Conservation (phyloP, 768 basidiomycete genomes). For the Lactifluus hygrophoroides region DNA sequence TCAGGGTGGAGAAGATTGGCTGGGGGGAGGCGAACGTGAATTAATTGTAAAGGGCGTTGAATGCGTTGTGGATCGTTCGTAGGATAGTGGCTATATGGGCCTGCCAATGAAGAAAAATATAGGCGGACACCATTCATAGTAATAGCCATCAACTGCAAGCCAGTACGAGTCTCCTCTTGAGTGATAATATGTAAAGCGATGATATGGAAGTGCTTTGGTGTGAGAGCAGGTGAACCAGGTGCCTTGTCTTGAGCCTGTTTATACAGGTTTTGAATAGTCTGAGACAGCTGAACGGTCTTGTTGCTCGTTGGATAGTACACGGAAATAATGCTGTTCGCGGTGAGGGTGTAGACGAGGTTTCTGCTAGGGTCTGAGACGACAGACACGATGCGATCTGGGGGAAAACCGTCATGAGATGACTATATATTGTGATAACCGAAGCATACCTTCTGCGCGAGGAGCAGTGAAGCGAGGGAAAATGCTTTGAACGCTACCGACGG, state of each 20-base stretch:
- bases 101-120: constrained; percentile 60
- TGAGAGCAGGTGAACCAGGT: constrained; percentile 65
- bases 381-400: constrained; percentile 59
- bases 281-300: constrained; percentile 61
- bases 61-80: constrained; percentile 26
- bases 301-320: constrained; percentile 57
- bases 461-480: constrained; percentile 69
- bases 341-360: constrained; percentile 72
- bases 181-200: constrained; percentile 62
- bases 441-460: constrained; percentile 56
- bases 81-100: constrained; percentile 44
- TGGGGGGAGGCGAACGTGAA: constrained; percentile 76
- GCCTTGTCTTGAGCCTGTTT: constrained; percentile 76
- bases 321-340: constrained; percentile 54
- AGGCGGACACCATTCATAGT: constrained; percentile 78
- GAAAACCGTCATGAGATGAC: neutral
- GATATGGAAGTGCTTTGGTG: constrained; percentile 62
- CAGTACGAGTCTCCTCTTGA: constrained; percentile 55
- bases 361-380: constrained; percentile 61
- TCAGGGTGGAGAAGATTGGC: constrained; percentile 70
- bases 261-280: constrained; percentile 65
- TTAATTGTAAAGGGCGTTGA: constrained; percentile 48
- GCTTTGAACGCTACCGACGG: constrained; percentile 68
- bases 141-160: constrained; percentile 70
- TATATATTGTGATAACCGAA: neutral